Evolutionary conservation across 2,329 filamentous ascomycete species (phyloP), one percentile per base, ranked within the genome.

Genomic region (Colletotrichum orbiculare): DNA sequence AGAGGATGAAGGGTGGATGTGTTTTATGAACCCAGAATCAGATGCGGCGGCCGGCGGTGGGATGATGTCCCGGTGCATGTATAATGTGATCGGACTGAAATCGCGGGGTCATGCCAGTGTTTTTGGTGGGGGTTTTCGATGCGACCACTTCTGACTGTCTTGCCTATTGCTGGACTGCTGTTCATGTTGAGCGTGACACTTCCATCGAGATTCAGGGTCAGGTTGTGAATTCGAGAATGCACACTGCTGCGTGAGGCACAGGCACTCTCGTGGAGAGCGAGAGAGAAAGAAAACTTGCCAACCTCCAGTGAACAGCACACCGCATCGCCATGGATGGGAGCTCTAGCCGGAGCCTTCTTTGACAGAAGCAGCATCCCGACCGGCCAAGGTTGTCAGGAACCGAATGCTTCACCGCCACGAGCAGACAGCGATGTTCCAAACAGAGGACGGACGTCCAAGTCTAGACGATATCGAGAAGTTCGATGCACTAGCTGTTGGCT

Each of bases 81-180:
- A 43, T 60, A 39, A 55, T 54, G 58, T 56, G 62, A 62, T 65
- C 37, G 52, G 41, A 25, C 25, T 25, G 25, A 25, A 56, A 65
- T 65, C 62, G 62, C 62, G 62, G 62, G 62, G 62, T 62, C 52
- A 13, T 12, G 11, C 42, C 45, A 50, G 55, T 46, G 35, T 45
- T 38, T 38, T 41, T 39, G 50, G 39, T 38, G 42, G 42, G 49
- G 39, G 46, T 34, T 35, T 43, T 45, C 11, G 15, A 47, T 48
- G 54, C 52, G 17, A 54, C 49, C 54, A n/a, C 37, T 48, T 49
- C 15, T 53, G 57, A 39, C 52, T 25, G 25, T 41, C 41, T 34
- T 37, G 52, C 10, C 38, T 15, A 47, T 47, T 38, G 12, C 48
- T 35, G 34, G 54, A 33, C 17, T 39, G 46, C 15, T 34, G 37